These are phyloP conservation scores for Trichoderma endophyticum DNA, from an alignment of 2,329 filamentous ascomycete species.

Conservation along the genomic window DNA sequence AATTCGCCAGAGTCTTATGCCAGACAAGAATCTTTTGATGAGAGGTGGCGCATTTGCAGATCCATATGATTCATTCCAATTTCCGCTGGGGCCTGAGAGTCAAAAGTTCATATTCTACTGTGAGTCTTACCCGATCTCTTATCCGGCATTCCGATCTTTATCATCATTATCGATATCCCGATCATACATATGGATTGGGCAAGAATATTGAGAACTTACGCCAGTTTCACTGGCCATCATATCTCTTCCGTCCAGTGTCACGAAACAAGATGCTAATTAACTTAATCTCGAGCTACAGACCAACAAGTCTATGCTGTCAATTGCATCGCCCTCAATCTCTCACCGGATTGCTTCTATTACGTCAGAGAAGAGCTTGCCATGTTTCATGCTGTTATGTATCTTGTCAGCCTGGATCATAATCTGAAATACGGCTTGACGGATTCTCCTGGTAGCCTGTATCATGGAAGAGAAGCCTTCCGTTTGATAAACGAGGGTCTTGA, in stretches of 20 bases:
- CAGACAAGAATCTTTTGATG: background rate
- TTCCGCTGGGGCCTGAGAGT: background rate
- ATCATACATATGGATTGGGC: no score
- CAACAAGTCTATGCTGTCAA: background rate
- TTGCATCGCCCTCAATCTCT: background rate
- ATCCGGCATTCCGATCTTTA: no score
- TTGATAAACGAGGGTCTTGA: background rate
- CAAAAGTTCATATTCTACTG: background rate
- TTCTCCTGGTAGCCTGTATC: background rate
- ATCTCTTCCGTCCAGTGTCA: no score
- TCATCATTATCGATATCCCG: no score
- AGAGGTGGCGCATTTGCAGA: background rate
- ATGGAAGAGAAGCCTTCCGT: conserved; percentile 8
- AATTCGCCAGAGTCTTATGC: background rate
- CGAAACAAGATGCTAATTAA: background rate
- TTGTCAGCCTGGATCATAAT: conserved; percentile 3
- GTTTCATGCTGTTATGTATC: conserved; percentile 6
- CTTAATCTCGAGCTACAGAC: background rate
- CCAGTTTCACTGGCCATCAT: no score
- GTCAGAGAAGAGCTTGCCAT: conserved; percentile 3
- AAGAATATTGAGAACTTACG: no score
- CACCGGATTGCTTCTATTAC: background rate
- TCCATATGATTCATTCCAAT: background rate
- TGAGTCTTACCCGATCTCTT: background rate
- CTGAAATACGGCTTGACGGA: background rate